A percentile compares a stretch with the other conserved stretches of the same genome.
These are phyloP conservation scores for Xerocomellus dryophilus DNA, from an alignment of 768 basidiomycete genomes.

Conservation along the genomic window DNA sequence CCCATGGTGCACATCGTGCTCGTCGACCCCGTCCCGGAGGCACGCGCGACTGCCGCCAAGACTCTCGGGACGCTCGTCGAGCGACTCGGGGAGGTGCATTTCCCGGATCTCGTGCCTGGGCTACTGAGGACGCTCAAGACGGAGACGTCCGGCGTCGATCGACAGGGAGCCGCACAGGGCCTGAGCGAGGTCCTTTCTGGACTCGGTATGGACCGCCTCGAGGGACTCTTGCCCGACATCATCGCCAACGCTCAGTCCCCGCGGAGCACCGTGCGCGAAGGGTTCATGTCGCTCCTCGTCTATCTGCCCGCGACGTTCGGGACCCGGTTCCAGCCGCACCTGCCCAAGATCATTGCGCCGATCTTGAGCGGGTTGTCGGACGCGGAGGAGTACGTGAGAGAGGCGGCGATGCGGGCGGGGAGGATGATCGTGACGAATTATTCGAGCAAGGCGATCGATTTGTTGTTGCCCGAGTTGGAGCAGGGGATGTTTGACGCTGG, in stretches of 20 bases:
- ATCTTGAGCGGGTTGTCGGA: constrained; percentile 91
- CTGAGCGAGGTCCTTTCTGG: constrained; percentile 93
- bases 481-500: constrained; percentile 90
- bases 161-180: constrained; percentile 97
- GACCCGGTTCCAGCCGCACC: constrained; percentile 91
- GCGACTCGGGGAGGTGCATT: constrained; percentile 88
- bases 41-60: constrained; percentile 95
- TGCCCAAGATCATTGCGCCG: constrained; percentile 90
- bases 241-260: constrained; percentile 89
- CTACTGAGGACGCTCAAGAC: constrained; percentile 85
- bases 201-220: constrained; percentile 95
- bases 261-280: constrained; percentile 88
- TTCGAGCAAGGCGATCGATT: constrained; percentile 85
- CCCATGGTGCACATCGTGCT: constrained; percentile 91
- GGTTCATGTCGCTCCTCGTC: constrained; percentile 96
- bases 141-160: constrained; percentile 91
- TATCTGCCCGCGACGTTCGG: constrained; percentile 96
- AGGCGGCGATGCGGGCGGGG: constrained; percentile 98
- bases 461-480: constrained; percentile 92
- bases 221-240: constrained; percentile 91
- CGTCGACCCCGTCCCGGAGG: constrained; percentile 96
- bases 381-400: constrained; percentile 87
- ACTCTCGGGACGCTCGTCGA: constrained; percentile 96
- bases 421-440: constrained; percentile 97
- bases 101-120: constrained; percentile 93